Conservation (phyloP, 805 yeast genomes). For the Sungouiella thailandica region DNA sequence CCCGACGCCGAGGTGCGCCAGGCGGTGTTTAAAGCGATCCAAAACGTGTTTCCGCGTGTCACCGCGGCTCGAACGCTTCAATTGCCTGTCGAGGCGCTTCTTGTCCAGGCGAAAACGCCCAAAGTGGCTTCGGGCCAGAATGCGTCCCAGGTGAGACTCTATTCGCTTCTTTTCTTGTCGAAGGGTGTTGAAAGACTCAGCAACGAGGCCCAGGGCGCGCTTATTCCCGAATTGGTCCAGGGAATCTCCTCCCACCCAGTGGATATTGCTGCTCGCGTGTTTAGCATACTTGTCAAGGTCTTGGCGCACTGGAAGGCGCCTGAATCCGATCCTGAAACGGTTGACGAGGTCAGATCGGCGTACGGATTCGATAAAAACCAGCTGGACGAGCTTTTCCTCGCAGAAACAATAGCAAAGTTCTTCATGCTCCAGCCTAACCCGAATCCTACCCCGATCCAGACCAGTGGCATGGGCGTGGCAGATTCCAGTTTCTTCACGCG, state of each 20-base stretch:
- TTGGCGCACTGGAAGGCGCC: constrained; percentile 46
- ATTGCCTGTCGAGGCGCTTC: constrained; percentile 59
- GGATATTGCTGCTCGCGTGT: constrained; percentile 50
- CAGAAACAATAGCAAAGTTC: constrained; percentile 48
- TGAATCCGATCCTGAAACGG: constrained; percentile 31
- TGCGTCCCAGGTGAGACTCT: constrained; percentile 49
- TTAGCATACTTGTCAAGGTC: constrained; percentile 55
- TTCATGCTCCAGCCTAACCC: constrained; percentile 49
- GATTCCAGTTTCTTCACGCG: constrained; percentile 62
- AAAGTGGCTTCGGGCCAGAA: constrained; percentile 40
- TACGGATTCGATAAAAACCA: constrained; percentile 31
- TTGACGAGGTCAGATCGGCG: constrained; percentile 23
- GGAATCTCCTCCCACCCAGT: constrained; percentile 38
- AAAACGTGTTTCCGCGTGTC: constrained; percentile 63
- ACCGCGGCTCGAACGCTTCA: constrained; percentile 48
- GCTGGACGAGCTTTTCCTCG: constrained; percentile 42
- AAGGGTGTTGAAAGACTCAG: constrained; percentile 59
- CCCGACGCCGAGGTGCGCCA: constrained; percentile 59
- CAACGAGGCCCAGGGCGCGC: constrained; percentile 26
- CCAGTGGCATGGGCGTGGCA: constrained; percentile 59
- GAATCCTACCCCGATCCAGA: constrained; percentile 22
- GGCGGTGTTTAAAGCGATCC: constrained; percentile 62
- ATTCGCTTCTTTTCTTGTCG: constrained; percentile 61
- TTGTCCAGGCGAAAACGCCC: constrained; percentile 60
- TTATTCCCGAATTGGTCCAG: constrained; percentile 45